These are phyloP conservation scores for Gymnopilus dilepis DNA, from an alignment of 768 basidiomycete species.

Conservation along the genomic window DNA sequence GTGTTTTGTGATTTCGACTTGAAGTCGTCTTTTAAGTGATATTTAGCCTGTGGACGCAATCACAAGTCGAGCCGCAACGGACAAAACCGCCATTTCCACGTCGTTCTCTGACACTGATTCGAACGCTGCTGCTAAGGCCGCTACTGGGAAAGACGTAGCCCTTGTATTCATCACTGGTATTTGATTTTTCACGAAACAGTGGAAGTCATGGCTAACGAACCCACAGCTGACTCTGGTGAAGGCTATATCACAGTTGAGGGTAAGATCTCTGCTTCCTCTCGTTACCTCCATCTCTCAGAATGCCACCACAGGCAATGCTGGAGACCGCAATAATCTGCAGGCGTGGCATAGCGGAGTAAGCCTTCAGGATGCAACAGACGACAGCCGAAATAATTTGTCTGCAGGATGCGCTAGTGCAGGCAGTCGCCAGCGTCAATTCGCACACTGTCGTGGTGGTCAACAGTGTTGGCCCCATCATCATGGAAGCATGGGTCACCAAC, in stretches of 20 bases:
- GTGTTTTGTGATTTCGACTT: conserved; percentile 13
- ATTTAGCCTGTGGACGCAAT: conserved; percentile 51
- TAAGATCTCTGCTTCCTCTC: conserved; percentile 9
- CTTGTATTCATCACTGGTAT: conserved; percentile 59
- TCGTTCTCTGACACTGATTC: conserved; percentile 57
- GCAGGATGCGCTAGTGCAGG: conserved; percentile 51
- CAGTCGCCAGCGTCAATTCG: conserved; percentile 57
- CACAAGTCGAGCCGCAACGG: conserved; percentile 40
- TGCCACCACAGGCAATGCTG: conserved; percentile 46
- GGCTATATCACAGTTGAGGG: conserved; percentile 52
- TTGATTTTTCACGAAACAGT: not conserved
- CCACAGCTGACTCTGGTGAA: conserved; percentile 46
- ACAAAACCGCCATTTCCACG: conserved; percentile 48
- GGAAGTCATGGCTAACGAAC: not conserved
- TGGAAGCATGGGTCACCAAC: conserved; percentile 64
- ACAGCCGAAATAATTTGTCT: not conserved
- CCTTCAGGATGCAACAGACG: not conserved
- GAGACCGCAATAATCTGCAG: conserved; percentile 56
- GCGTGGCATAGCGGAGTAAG: conserved; percentile 57
- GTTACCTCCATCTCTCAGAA: too few relatives aligned
- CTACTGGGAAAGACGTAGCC: conserved; percentile 51
- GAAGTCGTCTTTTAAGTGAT: not conserved
- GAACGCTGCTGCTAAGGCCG: conserved; percentile 46
- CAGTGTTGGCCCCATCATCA: conserved; percentile 62
- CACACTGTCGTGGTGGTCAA: conserved; percentile 73